These are phyloP conservation scores for Aspergillus luchuensis DNA, from an alignment of 2,329 filamentous ascomycete genomes.

Conservation along the genomic window DNA sequence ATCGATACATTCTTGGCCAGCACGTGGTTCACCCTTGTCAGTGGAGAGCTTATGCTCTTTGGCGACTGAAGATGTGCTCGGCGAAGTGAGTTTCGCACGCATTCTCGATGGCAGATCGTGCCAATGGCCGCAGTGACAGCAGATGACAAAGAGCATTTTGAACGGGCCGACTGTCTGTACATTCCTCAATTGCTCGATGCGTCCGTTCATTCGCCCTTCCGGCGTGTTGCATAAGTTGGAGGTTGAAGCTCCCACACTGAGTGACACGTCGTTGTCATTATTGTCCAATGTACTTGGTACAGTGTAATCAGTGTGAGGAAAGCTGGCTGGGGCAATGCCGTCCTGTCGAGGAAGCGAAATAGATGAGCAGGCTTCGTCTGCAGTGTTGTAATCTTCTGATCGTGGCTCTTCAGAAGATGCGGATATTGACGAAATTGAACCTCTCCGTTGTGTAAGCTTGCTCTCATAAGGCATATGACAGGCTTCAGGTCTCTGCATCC, in stretches of 20 bases:
- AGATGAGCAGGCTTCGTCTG: conserved; percentile 29
- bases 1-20: neutral
- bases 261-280: neutral
- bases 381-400: conserved; percentile 36
- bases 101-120: conserved; percentile 46
- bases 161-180: conserved; percentile 27
- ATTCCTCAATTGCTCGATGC: conserved; percentile 17
- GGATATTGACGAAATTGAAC: conserved; percentile 17
- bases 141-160: conserved; percentile 47
- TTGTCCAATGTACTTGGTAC: neutral
- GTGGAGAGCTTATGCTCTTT: neutral
- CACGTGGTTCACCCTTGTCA: neutral
- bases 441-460: conserved; percentile 8
- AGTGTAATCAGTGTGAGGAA: neutral
- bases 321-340: conserved; percentile 1
- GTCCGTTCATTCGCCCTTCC: conserved; percentile 12
- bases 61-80: conserved; percentile 19
- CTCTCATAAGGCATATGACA: neutral
- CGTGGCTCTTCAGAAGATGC: conserved; percentile 22
- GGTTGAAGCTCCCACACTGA: neutral
- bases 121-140: conserved; percentile 47
- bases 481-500: neutral
- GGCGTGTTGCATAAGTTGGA: neutral
- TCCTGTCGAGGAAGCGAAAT: conserved; percentile 15
- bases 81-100: conserved; percentile 39